Evolutionary conservation across 768 basidiomycete species (phyloP).

Genomic region (Podaxis carcinomalis): DNA sequence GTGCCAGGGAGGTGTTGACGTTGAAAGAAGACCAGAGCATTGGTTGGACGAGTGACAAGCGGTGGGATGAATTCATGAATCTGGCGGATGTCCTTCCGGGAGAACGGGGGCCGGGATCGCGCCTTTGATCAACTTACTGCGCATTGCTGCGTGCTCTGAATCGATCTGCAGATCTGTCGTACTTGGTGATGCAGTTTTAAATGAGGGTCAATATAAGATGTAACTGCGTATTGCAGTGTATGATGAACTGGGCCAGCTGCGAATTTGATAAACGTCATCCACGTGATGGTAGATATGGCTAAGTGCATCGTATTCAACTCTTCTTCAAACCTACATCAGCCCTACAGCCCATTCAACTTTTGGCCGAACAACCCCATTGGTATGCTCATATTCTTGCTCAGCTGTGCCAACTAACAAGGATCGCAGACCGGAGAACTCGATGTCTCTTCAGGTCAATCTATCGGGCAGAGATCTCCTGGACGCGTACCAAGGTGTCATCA

Average conservation of each 20-base stretch:
- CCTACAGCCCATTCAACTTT: background rate
- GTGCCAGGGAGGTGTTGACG: slow-evolving; percentile 39
- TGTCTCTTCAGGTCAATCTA: slow-evolving; percentile 81
- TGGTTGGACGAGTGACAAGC: slow-evolving; percentile 47
- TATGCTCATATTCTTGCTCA: background rate
- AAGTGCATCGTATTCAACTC: background rate
- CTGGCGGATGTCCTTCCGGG: slow-evolving; percentile 18
- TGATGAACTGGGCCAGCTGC: background rate
- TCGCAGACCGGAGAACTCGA: slow-evolving; percentile 22
- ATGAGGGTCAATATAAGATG: background rate
- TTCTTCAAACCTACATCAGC: background rate
- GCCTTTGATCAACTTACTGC: background rate
- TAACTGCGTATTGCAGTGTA: background rate
- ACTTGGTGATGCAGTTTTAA: background rate
- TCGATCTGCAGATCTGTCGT: background rate
- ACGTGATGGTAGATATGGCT: slow-evolving; percentile 8
- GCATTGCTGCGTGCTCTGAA: background rate
- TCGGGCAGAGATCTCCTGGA: slow-evolving; percentile 66
- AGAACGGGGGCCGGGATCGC: background rate
- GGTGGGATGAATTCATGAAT: slow-evolving; percentile 49
- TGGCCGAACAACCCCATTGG: background rate
- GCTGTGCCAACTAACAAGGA: background rate
- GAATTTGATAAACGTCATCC: background rate
- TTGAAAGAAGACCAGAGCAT: slow-evolving; percentile 49
- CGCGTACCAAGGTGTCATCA: slow-evolving; percentile 74